Evolutionary conservation across 768 basidiomycete species (phyloP).

Genomic region (Epithele typhae): DNA sequence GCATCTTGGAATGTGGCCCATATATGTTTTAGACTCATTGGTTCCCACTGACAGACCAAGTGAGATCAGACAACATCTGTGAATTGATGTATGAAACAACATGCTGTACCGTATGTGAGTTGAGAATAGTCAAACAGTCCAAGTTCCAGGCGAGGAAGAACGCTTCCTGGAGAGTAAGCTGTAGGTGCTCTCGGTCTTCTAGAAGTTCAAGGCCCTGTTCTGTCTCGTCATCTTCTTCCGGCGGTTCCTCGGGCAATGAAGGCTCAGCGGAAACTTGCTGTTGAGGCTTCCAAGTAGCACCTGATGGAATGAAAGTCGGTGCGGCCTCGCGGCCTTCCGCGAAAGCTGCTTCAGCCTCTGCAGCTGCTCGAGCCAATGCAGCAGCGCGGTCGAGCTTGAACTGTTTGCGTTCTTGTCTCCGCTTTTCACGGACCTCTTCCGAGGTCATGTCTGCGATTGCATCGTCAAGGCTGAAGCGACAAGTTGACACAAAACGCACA

Average conservation of each 20-base stretch:
- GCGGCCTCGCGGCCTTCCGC: conserved; percentile 61
- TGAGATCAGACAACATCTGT: conserved; percentile 1
- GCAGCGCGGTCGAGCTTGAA: conserved; percentile 91
- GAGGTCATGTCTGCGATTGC: conserved; percentile 51
- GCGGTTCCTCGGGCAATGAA: conserved; percentile 7
- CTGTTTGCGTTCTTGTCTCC: conserved; percentile 83
- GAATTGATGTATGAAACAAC: background rate
- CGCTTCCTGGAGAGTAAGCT: conserved; percentile 84
- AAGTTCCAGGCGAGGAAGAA: conserved; percentile 85
- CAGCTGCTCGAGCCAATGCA: conserved; percentile 79
- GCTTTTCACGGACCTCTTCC: conserved; percentile 86
- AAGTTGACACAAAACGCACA: conserved; percentile 20
- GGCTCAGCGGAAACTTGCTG: conserved; percentile 17
- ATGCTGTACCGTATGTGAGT: conserved; percentile 60
- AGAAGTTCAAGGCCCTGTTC: conserved; percentile 48
- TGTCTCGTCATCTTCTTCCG: conserved; percentile 32
- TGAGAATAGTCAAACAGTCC: conserved; percentile 71
- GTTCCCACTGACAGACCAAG: conserved; percentile 37
- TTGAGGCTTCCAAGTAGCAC: conserved; percentile 72
- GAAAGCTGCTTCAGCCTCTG: conserved; percentile 76
- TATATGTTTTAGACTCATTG: conserved; percentile 52
- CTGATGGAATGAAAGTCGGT: conserved; percentile 71
- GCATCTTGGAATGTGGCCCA: conserved; percentile 62
- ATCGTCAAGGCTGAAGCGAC: background rate
- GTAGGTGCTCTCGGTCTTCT: conserved; percentile 84